phyloP scores from a whole-genome alignment of 2,329 filamentous ascomycete species.

The Hawksworthiomyces lignivorus region DNA sequence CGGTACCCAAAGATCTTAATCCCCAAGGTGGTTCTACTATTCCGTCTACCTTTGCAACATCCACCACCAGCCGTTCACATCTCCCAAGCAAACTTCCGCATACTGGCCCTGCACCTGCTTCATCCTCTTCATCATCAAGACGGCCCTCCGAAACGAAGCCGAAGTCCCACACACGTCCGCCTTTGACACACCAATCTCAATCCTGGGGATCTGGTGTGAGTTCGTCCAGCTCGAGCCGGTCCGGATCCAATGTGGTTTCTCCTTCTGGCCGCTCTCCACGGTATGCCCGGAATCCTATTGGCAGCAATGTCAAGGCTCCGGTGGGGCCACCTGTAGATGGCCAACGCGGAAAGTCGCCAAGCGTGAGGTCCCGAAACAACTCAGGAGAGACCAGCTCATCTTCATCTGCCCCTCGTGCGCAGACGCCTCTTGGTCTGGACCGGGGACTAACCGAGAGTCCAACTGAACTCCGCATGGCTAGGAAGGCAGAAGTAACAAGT shows the following conservation, averaged over 20 bases:
- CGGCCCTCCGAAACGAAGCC: constrained; percentile 3
- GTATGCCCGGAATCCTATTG: not conserved
- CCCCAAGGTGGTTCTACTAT: too few species aligned
- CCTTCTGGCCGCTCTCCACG: constrained; percentile 13
- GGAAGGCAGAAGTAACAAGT: constrained; percentile 31
- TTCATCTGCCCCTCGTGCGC: constrained; percentile 33
- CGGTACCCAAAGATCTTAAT: too few species aligned
- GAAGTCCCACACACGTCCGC: constrained; percentile 22
- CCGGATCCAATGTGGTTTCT: constrained; percentile 18
- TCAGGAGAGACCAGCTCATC: constrained; percentile 34
- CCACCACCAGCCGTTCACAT: not conserved
- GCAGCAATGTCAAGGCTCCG: constrained; percentile 20
- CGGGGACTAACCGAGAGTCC: constrained; percentile 36
- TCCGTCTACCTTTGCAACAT: too few species aligned
- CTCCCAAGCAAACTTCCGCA: constrained; percentile 27
- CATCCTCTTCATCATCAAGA: constrained; percentile 4
- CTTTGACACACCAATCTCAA: constrained; percentile 34
- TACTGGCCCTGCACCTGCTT: constrained; percentile 14
- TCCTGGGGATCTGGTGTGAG: constrained; percentile 32
- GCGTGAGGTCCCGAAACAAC: constrained; percentile 28
- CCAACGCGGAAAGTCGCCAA: constrained; percentile 43
- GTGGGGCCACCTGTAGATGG: constrained; percentile 33
- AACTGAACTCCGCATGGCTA: constrained; percentile 33
- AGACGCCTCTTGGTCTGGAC: constrained; percentile 32
- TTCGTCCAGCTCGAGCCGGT: constrained; percentile 7